Conservation (phyloP, 148 eudicot genomes). For the Vaccinium corymbosum region DNA sequence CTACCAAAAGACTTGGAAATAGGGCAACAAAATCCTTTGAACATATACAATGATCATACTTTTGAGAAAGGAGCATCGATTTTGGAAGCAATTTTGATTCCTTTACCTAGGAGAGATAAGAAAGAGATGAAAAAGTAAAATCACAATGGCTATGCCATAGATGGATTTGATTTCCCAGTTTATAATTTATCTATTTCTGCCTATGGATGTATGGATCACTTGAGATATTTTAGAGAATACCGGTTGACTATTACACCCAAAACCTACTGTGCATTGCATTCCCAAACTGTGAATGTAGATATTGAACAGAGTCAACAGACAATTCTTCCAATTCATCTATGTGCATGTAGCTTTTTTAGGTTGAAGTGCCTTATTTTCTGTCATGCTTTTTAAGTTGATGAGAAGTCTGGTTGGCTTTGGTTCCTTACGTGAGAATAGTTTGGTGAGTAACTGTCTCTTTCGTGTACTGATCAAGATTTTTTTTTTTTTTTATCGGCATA, state of each 20-base stretch:
- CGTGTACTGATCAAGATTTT: neutral
- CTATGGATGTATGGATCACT: slow-evolving; percentile 6
- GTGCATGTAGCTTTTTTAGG: neutral
- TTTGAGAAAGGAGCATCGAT: neutral
- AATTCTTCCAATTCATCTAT: neutral
- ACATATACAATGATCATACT: neutral
- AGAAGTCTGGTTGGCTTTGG: neutral
- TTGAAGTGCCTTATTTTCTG: neutral
- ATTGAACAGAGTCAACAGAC: neutral
- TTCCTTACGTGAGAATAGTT: neutral
- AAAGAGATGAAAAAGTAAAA: neutral
- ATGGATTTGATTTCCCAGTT: neutral
- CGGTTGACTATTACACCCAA: neutral
- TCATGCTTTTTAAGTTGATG: neutral
- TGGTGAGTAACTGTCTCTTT: neutral
- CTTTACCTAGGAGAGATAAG: neutral
- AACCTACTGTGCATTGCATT: neutral
- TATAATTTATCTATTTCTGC: neutral
- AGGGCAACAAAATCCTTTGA: neutral
- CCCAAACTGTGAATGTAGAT: neutral
- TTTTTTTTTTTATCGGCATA: too few species aligned
- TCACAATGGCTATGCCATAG: neutral
- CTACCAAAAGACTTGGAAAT: neutral
- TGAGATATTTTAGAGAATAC: neutral
- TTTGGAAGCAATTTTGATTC: neutral